Evolutionary conservation across 768 basidiomycete species (phyloP).

Genomic region (Naganishia randhawae): DNA sequence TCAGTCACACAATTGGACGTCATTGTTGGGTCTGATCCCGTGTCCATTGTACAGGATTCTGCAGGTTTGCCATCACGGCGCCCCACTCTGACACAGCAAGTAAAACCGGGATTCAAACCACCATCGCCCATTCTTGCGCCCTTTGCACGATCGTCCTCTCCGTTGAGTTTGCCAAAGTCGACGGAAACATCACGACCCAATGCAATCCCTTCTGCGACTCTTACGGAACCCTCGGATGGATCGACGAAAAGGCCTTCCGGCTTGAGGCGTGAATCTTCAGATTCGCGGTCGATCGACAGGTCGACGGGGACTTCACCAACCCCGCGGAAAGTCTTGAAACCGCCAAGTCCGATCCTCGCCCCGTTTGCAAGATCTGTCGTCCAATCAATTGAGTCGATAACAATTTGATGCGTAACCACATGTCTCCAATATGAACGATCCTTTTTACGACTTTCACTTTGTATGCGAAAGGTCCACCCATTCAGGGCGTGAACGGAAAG

Average conservation of each 20-base stretch:
- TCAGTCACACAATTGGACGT: not conserved
- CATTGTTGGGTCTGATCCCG: not conserved
- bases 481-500: not conserved
- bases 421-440: constrained; percentile 5
- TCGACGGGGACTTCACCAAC: not conserved
- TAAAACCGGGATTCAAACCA: constrained; percentile 12
- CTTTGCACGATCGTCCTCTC: constrained; percentile 21
- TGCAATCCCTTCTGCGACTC: not conserved
- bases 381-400: not conserved
- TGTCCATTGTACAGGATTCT: not conserved
- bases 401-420: not conserved
- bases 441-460: not conserved
- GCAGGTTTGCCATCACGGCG: not conserved
- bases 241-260: not conserved
- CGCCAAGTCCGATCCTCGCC: constrained; percentile 18
- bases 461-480: not conserved
- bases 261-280: constrained; percentile 12
- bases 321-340: not conserved
- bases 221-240: not conserved
- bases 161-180: not conserved
- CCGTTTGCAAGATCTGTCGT: constrained; percentile 7
- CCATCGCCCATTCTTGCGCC: constrained; percentile 29
- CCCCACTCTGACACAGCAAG: not conserved
- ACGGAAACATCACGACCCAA: too few species aligned
- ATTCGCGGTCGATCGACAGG: not conserved